These are phyloP conservation scores for Entomortierella parvispora DNA, from an alignment of 192 early-diverging fungal species.

Conservation along the genomic window DNA sequence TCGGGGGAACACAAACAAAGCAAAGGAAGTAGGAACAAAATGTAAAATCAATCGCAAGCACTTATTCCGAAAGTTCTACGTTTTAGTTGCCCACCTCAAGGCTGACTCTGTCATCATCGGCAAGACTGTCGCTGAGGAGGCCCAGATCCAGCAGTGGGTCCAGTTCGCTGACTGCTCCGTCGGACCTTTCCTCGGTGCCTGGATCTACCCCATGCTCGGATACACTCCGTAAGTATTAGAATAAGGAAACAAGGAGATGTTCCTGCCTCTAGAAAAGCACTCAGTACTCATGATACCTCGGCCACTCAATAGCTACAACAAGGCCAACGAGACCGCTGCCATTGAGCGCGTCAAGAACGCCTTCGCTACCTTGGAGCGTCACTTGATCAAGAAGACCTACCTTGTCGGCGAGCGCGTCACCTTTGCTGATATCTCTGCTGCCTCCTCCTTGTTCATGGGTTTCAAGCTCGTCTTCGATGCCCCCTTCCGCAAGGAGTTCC, in stretches of 20 bases:
- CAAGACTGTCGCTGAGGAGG: constrained; percentile 57
- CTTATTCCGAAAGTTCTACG: no score
- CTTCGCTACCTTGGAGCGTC: constrained; percentile 68
- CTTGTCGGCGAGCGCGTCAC: constrained; percentile 90
- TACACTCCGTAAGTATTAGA: neutral
- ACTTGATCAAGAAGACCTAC: constrained; percentile 83
- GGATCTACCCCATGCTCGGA: constrained; percentile 53
- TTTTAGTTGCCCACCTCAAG: constrained; percentile 47
- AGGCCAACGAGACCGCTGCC: constrained; percentile 74
- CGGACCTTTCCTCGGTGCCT: constrained; percentile 47
- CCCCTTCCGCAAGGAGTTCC: constrained; percentile 79
- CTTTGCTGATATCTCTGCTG: constrained; percentile 83
- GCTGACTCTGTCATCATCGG: constrained; percentile 58
- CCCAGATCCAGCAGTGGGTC: constrained; percentile 64
- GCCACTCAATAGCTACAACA: neutral
- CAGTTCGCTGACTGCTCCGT: constrained; percentile 65
- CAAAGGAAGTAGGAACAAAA: no score
- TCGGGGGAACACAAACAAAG: no score
- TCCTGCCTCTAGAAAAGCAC: no score
- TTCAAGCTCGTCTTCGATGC: constrained; percentile 67
- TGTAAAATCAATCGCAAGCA: no score
- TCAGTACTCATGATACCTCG: no score
- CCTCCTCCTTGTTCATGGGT: constrained; percentile 54
- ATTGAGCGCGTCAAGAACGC: constrained; percentile 69
- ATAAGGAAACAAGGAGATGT: no score